Percentiles rank a stretch among this genome's conserved stretches.
These are phyloP conservation scores for Orbilia oligospora DNA, from an alignment of 2,329 filamentous ascomycete species.

Conservation along the genomic window DNA sequence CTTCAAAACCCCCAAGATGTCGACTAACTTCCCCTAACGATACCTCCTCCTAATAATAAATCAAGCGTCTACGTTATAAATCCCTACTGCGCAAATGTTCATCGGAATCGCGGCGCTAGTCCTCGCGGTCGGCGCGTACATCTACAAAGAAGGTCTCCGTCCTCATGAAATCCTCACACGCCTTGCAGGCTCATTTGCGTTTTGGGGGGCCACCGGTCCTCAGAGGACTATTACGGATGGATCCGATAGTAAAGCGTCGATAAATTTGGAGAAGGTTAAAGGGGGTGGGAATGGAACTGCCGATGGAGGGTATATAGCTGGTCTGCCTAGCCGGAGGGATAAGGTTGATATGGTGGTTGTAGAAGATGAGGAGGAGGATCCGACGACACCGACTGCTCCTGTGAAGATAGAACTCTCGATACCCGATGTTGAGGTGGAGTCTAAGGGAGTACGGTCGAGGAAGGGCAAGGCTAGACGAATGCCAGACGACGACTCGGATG, in stretches of 20 bases:
- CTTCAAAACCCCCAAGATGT: constrained; percentile 34
- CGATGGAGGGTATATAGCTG: constrained; percentile 18
- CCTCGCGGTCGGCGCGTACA: constrained; percentile 51
- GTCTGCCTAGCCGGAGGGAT: constrained; percentile 40
- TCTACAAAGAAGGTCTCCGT: constrained; percentile 39
- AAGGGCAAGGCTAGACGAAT: constrained; percentile 28
- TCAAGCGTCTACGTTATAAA: not conserved
- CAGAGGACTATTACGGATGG: constrained; percentile 48
- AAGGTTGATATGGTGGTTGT: constrained; percentile 43
- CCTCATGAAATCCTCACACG: constrained; percentile 40
- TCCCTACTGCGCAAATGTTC: constrained; percentile 18
- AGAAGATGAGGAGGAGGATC: constrained; percentile 44
- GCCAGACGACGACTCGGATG: constrained; percentile 49
- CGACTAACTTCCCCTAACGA: constrained; percentile 54
- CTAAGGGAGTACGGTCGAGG: not conserved
- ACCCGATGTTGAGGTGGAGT: not conserved
- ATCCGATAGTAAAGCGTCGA: constrained; percentile 17
- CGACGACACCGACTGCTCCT: constrained; percentile 45
- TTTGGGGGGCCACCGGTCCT: constrained; percentile 17
- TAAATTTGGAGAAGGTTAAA: constrained; percentile 1
- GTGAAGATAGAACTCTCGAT: constrained; percentile 50
- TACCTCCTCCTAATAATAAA: not conserved
- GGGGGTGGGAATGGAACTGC: constrained; percentile 2
- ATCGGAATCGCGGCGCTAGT: constrained; percentile 52
- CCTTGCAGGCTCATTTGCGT: constrained; percentile 16